A percentile compares a stretch with the other conserved stretches of the same genome.
Evolutionary conservation across 768 basidiomycete species (phyloP).

Genomic region (Termitomyces sp.): DNA sequence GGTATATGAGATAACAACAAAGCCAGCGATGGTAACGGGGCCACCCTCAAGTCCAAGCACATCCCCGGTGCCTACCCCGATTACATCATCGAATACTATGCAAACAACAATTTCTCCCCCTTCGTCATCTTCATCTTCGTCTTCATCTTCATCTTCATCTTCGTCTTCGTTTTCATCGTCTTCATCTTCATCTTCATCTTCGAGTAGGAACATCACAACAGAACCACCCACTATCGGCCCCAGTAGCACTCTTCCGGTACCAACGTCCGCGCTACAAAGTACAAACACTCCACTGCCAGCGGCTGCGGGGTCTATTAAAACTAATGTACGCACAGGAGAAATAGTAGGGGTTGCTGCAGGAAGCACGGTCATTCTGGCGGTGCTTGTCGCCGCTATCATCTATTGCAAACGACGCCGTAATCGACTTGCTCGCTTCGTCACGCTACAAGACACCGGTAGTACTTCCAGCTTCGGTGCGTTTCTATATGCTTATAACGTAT

Average conservation of each 20-base stretch:
- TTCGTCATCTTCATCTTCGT: neutral
- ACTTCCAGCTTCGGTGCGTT: neutral
- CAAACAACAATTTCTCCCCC: neutral
- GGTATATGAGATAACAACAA: neutral
- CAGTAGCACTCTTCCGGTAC: neutral
- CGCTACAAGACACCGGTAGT: neutral
- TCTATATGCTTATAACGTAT: neutral
- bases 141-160: neutral
- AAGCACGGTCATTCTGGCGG: neutral
- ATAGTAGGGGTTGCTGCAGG: neutral
- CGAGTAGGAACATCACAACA: neutral
- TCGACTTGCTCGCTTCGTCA: neutral
- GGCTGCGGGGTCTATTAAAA: neutral
- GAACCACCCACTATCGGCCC: neutral
- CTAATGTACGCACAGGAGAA: neutral
- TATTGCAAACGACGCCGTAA: neutral
- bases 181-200: neutral
- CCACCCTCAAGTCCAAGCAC: neutral
- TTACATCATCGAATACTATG: neutral
- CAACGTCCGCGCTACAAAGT: neutral
- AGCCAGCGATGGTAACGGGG: accelerated
- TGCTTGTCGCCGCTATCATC: neutral
- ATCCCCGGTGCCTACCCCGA: neutral
- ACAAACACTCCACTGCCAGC: neutral
- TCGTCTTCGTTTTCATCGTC: neutral